A percentile compares a stretch with the other conserved stretches of the same genome.
phyloP scores from a whole-genome alignment of 306 rosid species.

The Gastrolobium bilobum region DNA sequence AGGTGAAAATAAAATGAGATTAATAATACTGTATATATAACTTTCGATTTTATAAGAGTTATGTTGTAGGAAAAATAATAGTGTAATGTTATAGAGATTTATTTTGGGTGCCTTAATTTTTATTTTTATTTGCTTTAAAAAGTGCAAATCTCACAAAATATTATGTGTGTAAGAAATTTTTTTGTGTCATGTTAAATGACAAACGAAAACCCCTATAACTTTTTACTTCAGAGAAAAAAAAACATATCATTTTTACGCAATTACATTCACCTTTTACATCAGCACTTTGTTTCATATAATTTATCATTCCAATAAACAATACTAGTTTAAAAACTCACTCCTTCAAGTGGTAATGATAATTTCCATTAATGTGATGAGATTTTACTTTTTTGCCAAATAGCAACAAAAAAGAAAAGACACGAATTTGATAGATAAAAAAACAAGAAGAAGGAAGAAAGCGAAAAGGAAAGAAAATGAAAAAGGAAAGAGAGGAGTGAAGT shows the following conservation, averaged over 20 bases:
- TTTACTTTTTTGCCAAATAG: neutral
- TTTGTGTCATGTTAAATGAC: too few relatives aligned
- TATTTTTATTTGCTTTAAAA: too few relatives aligned
- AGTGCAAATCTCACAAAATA: too few relatives aligned
- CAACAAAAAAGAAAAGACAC: neutral
- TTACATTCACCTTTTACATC: slow-evolving; percentile 3
- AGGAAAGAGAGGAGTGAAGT: neutral
- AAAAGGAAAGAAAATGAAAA: neutral
- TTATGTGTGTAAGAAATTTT: too few relatives aligned
- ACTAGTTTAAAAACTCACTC: neutral
- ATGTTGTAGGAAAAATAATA: too few relatives aligned
- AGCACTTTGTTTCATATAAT: neutral
- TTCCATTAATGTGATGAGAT: neutral
- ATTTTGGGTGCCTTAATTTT: too few relatives aligned
- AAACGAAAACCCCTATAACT: too few relatives aligned
- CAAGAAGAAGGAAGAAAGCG: slow-evolving; percentile 26
- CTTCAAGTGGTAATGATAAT: neutral
- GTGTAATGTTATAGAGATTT: too few relatives aligned
- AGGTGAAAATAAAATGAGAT: neutral
- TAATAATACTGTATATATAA: neutral
- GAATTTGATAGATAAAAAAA: neutral
- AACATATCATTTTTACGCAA: neutral
- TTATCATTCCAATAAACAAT: neutral
- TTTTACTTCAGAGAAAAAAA: neutral
- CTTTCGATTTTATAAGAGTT: too few relatives aligned